Percentiles rank a stretch among this genome's conserved stretches.
Evolutionary conservation across 2,329 filamentous ascomycete species (phyloP).

Genomic region (Monosporascus cannonballus): DNA sequence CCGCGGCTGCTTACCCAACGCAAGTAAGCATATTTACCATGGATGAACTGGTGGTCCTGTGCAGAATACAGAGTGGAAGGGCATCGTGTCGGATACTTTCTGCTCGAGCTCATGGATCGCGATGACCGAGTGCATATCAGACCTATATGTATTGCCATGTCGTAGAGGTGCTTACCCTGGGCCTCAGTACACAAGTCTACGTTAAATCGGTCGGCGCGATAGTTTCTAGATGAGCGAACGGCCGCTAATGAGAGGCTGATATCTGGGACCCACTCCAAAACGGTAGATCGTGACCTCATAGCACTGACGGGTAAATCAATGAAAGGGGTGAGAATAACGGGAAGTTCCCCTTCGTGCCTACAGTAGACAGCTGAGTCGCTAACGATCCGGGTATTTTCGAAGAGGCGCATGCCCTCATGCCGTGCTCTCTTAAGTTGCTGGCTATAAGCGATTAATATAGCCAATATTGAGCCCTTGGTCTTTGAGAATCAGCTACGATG

Average conservation of each 20-base stretch:
- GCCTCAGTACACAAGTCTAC: no score
- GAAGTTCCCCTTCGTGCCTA: not conserved
- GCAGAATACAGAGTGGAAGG: not conserved
- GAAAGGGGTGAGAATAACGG: not conserved
- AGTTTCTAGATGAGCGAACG: not conserved
- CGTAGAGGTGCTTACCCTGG: no score
- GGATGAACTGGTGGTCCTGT: not conserved
- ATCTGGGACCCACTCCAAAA: not conserved
- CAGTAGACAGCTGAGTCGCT: not conserved
- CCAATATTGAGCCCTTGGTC: not conserved
- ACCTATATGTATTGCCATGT: no score
- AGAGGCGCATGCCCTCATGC: no score
- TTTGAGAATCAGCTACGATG: not conserved
- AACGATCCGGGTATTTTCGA: not conserved
- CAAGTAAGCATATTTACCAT: no score
- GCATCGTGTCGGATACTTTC: no score
- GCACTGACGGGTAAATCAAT: not conserved
- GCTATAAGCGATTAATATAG: not conserved
- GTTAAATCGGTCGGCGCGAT: not conserved
- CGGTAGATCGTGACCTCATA: not conserved
- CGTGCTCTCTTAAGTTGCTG: no score
- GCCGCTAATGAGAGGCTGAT: not conserved
- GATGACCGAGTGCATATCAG: no score
- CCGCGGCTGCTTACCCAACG: not conserved
- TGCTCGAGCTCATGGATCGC: no score